phyloP scores from a whole-genome alignment of 176 grass and related monocot species.

The Puya raimondii region DNA sequence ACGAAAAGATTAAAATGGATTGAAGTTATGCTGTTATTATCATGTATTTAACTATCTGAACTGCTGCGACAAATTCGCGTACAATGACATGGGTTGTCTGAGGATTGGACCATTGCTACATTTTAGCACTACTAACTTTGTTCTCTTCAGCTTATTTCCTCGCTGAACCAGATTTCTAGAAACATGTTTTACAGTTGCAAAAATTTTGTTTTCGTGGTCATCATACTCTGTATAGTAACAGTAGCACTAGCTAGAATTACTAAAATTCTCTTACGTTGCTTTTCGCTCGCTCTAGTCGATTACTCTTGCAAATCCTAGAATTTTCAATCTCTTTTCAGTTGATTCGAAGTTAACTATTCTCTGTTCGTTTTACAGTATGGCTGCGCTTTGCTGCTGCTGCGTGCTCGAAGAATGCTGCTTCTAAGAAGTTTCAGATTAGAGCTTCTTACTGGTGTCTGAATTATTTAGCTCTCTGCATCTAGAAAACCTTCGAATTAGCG shows the following conservation, averaged over 20 bases:
- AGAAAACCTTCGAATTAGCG: no score
- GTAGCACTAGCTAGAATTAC: not conserved
- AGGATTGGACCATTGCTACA: no score
- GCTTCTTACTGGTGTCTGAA: not conserved
- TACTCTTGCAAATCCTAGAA: not conserved
- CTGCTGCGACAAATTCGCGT: no score
- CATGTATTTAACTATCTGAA: no score
- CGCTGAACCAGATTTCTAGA: no score
- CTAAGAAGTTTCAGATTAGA: not conserved
- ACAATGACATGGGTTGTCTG: no score
- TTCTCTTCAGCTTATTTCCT: no score
- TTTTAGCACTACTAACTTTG: no score
- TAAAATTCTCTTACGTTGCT: not conserved
- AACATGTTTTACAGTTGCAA: no score
- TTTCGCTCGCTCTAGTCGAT: not conserved
- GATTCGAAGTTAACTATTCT: not conserved
- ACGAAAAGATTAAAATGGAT: no score
- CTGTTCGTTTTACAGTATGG: constrained; percentile 19
- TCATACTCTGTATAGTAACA: not conserved
- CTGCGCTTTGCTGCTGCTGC: constrained; percentile 38
- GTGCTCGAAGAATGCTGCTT: constrained; percentile 42
- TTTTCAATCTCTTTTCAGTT: not conserved
- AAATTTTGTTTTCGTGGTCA: no score
- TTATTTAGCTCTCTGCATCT: not conserved
- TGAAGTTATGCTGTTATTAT: no score